These are phyloP conservation scores for Tephrocybe rancida DNA, from an alignment of 768 basidiomycete species.

Conservation along the genomic window DNA sequence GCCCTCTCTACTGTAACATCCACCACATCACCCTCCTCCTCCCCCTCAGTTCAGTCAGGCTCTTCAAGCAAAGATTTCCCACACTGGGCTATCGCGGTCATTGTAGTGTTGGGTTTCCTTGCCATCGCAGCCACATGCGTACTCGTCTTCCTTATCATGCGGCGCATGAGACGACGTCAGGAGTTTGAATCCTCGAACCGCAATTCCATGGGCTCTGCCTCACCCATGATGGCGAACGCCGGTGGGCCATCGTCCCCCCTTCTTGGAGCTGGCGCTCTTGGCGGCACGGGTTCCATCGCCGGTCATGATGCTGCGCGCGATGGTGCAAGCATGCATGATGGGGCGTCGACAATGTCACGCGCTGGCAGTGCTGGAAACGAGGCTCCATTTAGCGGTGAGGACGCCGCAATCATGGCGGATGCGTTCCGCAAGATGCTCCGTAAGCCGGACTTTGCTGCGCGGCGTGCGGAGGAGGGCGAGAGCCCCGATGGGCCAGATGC, in stretches of 20 bases:
- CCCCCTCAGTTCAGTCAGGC: constrained; percentile 50
- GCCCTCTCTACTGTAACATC: constrained; percentile 19
- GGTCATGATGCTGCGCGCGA: constrained; percentile 22
- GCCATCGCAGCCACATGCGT: constrained; percentile 73
- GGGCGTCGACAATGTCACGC: constrained; percentile 71
- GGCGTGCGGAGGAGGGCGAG: constrained; percentile 71
- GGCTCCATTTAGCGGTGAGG: constrained; percentile 78
- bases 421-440: constrained; percentile 88
- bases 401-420: constrained; percentile 92
- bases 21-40: constrained; percentile 15
- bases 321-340: constrained; percentile 58
- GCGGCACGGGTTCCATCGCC: constrained; percentile 32
- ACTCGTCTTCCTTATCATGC: constrained; percentile 73
- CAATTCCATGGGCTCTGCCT: constrained; percentile 76
- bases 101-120: constrained; percentile 83
- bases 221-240: constrained; percentile 80
- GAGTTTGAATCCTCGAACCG: constrained; percentile 55
- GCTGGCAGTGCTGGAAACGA: constrained; percentile 59
- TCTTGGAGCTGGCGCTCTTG: constrained; percentile 30
- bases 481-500: constrained; percentile 59
- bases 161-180: constrained; percentile 59
- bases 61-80: constrained; percentile 56
- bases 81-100: constrained; percentile 91
- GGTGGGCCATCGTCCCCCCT: constrained; percentile 37
- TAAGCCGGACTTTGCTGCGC: constrained; percentile 83